A percentile compares a stretch with the other conserved stretches of the same genome.
Evolutionary conservation across 1,284 basidiomycete genomes (phyloP).

Genomic region (Afroboletus lepidellus): DNA sequence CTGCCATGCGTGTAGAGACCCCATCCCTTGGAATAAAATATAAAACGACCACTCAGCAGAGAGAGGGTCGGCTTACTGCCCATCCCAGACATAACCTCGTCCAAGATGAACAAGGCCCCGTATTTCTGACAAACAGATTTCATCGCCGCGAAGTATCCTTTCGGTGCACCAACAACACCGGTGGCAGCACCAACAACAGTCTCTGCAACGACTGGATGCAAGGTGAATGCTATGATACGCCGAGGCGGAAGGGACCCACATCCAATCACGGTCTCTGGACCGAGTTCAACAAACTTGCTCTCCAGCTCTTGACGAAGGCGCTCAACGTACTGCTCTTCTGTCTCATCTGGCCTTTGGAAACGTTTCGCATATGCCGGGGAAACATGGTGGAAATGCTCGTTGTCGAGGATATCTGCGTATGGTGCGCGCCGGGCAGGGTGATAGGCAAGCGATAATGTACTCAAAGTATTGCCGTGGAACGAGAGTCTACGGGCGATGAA

Average conservation of each 20-base stretch:
- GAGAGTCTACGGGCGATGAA: slow-evolving; percentile 80
- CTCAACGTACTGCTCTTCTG: slow-evolving; percentile 74
- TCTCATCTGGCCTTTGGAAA: slow-evolving; percentile 67
- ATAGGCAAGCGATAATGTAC: slow-evolving; percentile 63
- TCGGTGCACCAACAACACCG: slow-evolving; percentile 71
- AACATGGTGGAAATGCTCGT: slow-evolving; percentile 72
- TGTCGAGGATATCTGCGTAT: slow-evolving; percentile 63
- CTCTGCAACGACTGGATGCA: slow-evolving; percentile 71
- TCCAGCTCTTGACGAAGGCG: slow-evolving; percentile 77
- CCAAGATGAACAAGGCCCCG: slow-evolving; percentile 82
- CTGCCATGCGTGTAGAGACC: slow-evolving; percentile 84
- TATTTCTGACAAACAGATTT: slow-evolving; percentile 86
- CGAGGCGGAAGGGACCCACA: slow-evolving; percentile 46
- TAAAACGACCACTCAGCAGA: slow-evolving; percentile 3
- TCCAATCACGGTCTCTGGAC: slow-evolving; percentile 76
- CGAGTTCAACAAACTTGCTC: slow-evolving; percentile 77
- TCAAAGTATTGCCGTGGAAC: slow-evolving; percentile 83
- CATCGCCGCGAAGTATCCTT: slow-evolving; percentile 81
- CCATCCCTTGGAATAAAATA: slow-evolving; percentile 56
- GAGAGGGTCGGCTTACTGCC: slow-evolving; percentile 53
- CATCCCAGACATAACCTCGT: slow-evolving; percentile 88
- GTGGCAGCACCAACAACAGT: slow-evolving; percentile 82
- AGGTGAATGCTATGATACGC: slow-evolving; percentile 6
- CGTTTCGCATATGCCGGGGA: slow-evolving; percentile 84
- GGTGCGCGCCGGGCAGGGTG: slow-evolving; percentile 66